phyloP scores from a whole-genome alignment of 495 filamentous ascomycete species.

The Xylaria sp. region DNA sequence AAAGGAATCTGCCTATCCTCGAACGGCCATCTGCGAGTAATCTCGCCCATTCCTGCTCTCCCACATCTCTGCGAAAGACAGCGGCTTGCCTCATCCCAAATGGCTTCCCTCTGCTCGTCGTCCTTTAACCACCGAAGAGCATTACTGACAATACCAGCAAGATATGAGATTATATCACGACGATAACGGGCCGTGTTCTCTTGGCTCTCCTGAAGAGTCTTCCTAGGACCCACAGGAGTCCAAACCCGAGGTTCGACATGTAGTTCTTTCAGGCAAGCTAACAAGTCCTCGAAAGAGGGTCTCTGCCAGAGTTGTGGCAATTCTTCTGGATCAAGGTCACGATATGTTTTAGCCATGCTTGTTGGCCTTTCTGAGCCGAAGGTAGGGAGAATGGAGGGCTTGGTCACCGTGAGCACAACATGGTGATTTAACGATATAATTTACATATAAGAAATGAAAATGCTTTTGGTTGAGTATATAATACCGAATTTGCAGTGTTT shows the following conservation, averaged over 20 bases:
- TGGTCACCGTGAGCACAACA: conserved; percentile 34
- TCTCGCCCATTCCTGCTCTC: conserved; percentile 72
- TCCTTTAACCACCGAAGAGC: conserved; percentile 75
- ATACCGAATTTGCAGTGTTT: background rate
- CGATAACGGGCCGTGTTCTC: conserved; percentile 39
- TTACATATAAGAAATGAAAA: background rate
- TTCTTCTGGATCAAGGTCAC: conserved; percentile 29
- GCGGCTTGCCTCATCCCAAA: conserved; percentile 81
- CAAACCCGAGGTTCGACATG: conserved; percentile 51
- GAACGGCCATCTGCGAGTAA: conserved; percentile 77
- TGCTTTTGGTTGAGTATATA: background rate
- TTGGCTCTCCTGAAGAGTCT: conserved; percentile 43
- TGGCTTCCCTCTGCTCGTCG: conserved; percentile 71
- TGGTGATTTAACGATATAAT: conserved; percentile 15
- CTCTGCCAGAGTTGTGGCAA: conserved; percentile 57
- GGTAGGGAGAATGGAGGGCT: background rate
- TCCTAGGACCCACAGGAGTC: conserved; percentile 39
- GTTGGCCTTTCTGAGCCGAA: background rate
- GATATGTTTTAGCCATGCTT: conserved; percentile 14
- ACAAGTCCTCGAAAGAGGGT: conserved; percentile 46
- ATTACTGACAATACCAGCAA: conserved; percentile 79
- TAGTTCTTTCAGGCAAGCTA: conserved; percentile 47
- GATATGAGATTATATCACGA: conserved; percentile 62
- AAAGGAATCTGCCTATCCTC: conserved; percentile 45
- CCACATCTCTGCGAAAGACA: conserved; percentile 86